Percentiles rank a stretch among this genome's conserved stretches.
These are phyloP conservation scores for Mycena belliarum DNA, from an alignment of 768 basidiomycete species.

Conservation along the genomic window DNA sequence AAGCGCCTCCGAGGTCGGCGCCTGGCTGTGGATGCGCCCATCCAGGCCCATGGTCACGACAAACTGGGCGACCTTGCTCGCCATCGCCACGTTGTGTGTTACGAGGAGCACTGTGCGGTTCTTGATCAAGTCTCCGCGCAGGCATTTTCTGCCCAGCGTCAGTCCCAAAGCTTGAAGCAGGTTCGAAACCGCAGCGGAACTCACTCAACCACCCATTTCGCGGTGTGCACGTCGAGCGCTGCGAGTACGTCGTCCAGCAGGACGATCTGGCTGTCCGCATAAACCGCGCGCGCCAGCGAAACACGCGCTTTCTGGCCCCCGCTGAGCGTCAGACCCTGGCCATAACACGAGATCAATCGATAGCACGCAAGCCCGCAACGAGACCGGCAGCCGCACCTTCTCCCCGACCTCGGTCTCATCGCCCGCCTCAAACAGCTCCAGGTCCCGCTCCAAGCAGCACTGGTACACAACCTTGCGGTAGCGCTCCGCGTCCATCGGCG, in stretches of 20 bases:
- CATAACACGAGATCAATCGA: too few relatives aligned
- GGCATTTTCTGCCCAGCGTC: constrained; percentile 48
- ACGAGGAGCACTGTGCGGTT: constrained; percentile 88
- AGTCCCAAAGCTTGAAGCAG: too few relatives aligned
- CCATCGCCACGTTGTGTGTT: constrained; percentile 43
- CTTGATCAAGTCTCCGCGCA: constrained; percentile 76
- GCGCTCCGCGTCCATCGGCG: constrained; percentile 69
- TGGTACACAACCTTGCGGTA: constrained; percentile 79
- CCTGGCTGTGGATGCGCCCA: constrained; percentile 52
- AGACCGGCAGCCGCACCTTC: too few relatives aligned
- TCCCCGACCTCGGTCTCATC: constrained; percentile 74
- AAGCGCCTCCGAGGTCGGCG: constrained; percentile 50
- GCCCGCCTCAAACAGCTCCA: constrained; percentile 67
- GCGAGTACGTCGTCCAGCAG: constrained; percentile 74
- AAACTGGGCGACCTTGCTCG: constrained; percentile 54
- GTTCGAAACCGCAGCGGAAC: neutral
- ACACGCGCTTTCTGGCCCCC: constrained; percentile 51
- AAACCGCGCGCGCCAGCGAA: constrained; percentile 48
- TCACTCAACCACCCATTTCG: constrained; percentile 46
- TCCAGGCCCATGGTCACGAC: constrained; percentile 61
- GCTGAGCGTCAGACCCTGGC: constrained; percentile 23
- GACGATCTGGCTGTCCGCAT: constrained; percentile 56
- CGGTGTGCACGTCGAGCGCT: constrained; percentile 53
- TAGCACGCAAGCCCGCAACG: too few relatives aligned
- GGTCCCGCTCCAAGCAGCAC: constrained; percentile 71